A percentile compares a stretch with the other conserved stretches of the same genome.
Conservation (phyloP, 352 stramenopile species). For the Phytophthora sp. region DNA sequence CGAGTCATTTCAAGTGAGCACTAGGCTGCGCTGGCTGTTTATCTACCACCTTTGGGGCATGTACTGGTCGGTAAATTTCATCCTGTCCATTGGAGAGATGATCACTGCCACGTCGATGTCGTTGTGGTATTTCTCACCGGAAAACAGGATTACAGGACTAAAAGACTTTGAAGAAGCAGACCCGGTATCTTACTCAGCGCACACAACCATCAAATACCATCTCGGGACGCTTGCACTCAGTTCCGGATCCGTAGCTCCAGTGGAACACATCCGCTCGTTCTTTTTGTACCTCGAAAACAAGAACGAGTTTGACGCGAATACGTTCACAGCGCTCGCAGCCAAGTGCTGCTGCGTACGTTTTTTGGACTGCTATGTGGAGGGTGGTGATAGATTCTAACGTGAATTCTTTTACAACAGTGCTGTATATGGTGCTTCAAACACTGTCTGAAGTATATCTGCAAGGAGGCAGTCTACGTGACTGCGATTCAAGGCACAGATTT, state of each 20-base stretch:
- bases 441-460: constrained; percentile 86
- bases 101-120: constrained; percentile 75
- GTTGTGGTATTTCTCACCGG: constrained; percentile 79
- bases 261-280: constrained; percentile 74
- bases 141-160: constrained; percentile 60
- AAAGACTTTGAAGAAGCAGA: constrained; percentile 63
- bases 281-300: constrained; percentile 87
- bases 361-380: background rate
- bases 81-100: constrained; percentile 77
- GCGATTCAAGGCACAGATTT: constrained; percentile 83
- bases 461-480: constrained; percentile 83
- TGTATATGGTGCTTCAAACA: constrained; percentile 87
- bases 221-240: constrained; percentile 78
- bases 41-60: constrained; percentile 79
- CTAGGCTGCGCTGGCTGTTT: constrained; percentile 76
- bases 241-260: constrained; percentile 56
- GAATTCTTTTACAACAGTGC: constrained; percentile 45
- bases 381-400: background rate
- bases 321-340: constrained; percentile 55
- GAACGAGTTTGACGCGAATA: constrained; percentile 77
- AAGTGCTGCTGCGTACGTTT: constrained; percentile 77
- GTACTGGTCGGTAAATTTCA: constrained; percentile 78
- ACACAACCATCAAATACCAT: constrained; percentile 71
- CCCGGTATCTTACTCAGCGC: constrained; percentile 69
- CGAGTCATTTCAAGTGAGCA: constrained; percentile 71